phyloP scores from a whole-genome alignment of 1,139 yeast species.

The Geotrichum citri-aurantii region DNA sequence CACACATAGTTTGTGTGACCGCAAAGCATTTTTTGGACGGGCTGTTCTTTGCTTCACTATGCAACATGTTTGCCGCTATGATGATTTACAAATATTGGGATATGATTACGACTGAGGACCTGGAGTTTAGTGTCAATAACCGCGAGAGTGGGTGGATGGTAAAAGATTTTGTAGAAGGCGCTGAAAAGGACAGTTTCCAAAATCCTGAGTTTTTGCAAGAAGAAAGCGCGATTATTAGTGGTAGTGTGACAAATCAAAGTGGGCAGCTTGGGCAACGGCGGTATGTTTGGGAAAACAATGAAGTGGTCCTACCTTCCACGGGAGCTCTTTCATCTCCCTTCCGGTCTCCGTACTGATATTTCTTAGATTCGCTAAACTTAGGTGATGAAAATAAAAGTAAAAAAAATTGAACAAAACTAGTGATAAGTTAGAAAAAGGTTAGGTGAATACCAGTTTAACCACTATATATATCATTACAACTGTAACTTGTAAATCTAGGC shows the following conservation, averaged over 20 bases:
- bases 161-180: conserved; percentile 40
- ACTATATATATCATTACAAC: too few species aligned
- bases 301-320: conserved; percentile 1
- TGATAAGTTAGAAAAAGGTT: too few species aligned
- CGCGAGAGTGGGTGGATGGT: conserved; percentile 45
- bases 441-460: too few species aligned
- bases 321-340: background rate
- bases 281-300: background rate
- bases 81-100: conserved; percentile 97
- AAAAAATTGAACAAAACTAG: too few species aligned
- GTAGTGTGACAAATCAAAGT: background rate
- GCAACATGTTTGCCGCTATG: conserved; percentile 79
- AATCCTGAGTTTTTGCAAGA: background rate
- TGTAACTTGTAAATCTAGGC: too few species aligned
- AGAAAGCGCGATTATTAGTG: background rate
- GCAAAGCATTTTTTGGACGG: conserved; percentile 89
- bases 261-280: background rate
- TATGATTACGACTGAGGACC: conserved; percentile 89
- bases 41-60: conserved; percentile 70
- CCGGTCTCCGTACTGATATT: background rate
- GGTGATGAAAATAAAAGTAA: too few species aligned
- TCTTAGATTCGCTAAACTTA: too few species aligned
- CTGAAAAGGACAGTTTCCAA: conserved; percentile 19
- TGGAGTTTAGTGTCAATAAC: conserved; percentile 78
- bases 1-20: conserved; percentile 57